A percentile compares a stretch with the other conserved stretches of the same genome.
These are phyloP conservation scores for Wallacemonas collosoma DNA, from an alignment of 208 protist species.

Conservation along the genomic window DNA sequence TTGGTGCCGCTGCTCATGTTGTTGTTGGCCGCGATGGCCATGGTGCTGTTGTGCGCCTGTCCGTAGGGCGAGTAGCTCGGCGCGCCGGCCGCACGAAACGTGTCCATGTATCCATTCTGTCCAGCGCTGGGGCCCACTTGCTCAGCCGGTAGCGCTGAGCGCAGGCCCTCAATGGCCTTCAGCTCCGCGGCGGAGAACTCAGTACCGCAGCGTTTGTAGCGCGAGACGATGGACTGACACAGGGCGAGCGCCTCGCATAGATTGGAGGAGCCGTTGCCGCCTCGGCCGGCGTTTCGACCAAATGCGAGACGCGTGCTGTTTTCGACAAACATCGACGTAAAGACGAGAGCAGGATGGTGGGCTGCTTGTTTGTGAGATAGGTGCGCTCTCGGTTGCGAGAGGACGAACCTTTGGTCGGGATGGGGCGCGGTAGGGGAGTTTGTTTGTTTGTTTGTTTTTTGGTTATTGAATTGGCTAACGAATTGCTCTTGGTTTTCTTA, in stretches of 20 bases:
- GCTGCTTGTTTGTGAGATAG: background rate
- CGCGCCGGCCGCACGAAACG: background rate
- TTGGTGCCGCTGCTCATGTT: background rate
- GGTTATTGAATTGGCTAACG: background rate
- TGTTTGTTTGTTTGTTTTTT: background rate
- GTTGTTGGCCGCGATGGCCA: background rate
- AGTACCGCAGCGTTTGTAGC: slow-evolving; percentile 58
- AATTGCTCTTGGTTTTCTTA: no score
- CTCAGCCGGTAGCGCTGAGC: slow-evolving; percentile 20
- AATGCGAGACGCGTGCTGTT: slow-evolving; percentile 14
- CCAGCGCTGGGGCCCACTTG: slow-evolving; percentile 2
- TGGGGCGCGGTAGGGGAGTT: no score
- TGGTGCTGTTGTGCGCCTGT: background rate
- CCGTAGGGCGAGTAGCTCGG: background rate
- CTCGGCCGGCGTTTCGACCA: slow-evolving; percentile 11
- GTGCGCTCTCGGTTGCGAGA: no score
- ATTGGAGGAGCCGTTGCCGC: slow-evolving; percentile 42
- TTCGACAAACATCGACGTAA: slow-evolving; percentile 7
- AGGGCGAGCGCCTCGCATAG: slow-evolving; percentile 72
- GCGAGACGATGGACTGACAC: slow-evolving; percentile 70
- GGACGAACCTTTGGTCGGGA: no score
- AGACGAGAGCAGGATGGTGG: background rate
- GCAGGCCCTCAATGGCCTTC: slow-evolving; percentile 44
- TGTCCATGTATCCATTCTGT: slow-evolving; percentile 5
- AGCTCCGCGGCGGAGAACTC: slow-evolving; percentile 46